A percentile compares a stretch with the other conserved stretches of the same genome.
Conservation (phyloP, 139 green algal species). For the Picochlorum sp. region DNA sequence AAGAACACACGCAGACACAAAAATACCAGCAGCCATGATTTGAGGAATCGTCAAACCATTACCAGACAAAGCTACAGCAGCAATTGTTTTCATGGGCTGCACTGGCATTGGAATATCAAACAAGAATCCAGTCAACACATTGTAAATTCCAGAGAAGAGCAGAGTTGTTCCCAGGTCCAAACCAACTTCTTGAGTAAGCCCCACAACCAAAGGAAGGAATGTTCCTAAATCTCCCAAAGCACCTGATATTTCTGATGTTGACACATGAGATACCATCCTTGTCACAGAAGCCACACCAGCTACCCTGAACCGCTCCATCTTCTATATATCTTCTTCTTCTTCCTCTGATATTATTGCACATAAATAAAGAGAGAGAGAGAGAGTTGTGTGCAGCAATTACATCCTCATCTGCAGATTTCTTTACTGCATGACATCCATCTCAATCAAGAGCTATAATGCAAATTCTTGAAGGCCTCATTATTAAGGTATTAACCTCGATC, state of each 20-base stretch:
- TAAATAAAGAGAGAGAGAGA: too few relatives aligned
- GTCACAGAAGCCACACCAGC: neutral
- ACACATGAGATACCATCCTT: too few relatives aligned
- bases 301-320: too few relatives aligned
- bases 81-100: constrained; percentile 83
- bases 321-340: too few relatives aligned
- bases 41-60: constrained; percentile 37
- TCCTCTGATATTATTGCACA: too few relatives aligned
- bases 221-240: constrained; percentile 68
- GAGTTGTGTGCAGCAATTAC: too few relatives aligned
- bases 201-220: constrained; percentile 62
- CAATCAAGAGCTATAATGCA: too few relatives aligned
- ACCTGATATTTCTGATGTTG: constrained; percentile 29
- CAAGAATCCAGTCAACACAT: constrained; percentile 47
- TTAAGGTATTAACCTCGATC: too few relatives aligned
- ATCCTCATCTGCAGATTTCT: too few relatives aligned
- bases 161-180: constrained; percentile 73
- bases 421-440: too few relatives aligned
- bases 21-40: constrained; percentile 52
- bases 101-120: constrained; percentile 57
- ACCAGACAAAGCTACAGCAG: constrained; percentile 55
- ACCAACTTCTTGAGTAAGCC: constrained; percentile 33
- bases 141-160: constrained; percentile 67
- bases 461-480: too few relatives aligned
- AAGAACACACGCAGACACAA: constrained; percentile 45